Evolutionary conservation across 768 basidiomycete species (phyloP), one percentile per base, ranked within the genome.

Genomic region (Grammothele lineata): DNA sequence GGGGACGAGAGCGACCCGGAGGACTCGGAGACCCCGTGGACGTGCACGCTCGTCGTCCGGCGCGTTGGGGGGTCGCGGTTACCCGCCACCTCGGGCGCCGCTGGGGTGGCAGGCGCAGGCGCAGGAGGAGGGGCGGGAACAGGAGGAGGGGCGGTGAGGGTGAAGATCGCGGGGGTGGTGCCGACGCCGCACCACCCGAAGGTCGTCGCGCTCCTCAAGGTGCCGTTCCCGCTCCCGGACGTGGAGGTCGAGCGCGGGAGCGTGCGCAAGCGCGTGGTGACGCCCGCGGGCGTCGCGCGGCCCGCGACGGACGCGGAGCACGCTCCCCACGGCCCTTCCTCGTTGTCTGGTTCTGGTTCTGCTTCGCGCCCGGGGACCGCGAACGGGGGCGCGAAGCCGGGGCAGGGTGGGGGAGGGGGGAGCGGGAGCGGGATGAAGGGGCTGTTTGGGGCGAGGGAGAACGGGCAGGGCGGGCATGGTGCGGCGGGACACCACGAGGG

Each of bases 141-240:
- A n/a, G 54, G 21, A 40, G 40, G 19, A 56, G 59, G 26, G 44
- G 47, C 40, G 3, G 54, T 71, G 8, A 63, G 66, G 18, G 55
- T 92, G 27, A 86, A 89, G 60, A 81, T 94, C 10, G 94, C 83
- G 15, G 92, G 88, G 25, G 74, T 97, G 26, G 83, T 83, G 11
- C 94, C 94, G 19, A 92, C 92, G 7, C 94, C 93, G 19, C 93
- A 98, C 62, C 94, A 98, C 65, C 94, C 94, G 8, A 92, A 94
- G 62, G 87, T 97, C 18, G 87, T 98, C 35, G 86, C 84, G 30
- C 81, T 93, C 69, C 75, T 97, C 56, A 92, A 92, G 64, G 80
- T 95, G 43, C 92, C 94, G 21, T 93, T 87, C 68, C 86, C 90
- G 0, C 75, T 96, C 1, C 85, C 91, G 0, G 86, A 93, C 48